Conservation (phyloP, 345 rosid species). For the Gossypium anomalum region DNA sequence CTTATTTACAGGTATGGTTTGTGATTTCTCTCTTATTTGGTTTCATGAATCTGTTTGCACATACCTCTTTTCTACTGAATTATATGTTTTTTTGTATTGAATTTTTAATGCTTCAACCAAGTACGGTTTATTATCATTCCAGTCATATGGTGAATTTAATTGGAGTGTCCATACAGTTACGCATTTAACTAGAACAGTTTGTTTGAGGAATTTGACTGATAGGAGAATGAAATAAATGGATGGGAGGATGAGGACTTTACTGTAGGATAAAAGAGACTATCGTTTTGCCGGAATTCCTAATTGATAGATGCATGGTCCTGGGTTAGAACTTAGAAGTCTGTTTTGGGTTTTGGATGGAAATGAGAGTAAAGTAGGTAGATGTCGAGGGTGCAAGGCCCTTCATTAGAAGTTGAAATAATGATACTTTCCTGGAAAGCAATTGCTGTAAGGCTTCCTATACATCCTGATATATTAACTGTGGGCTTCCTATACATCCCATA, state of each 20-base stretch:
- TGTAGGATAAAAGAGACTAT: not conserved
- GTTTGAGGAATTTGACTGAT: not conserved
- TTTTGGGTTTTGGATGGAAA: too few relatives aligned
- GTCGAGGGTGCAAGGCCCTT: too few relatives aligned
- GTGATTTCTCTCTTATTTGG: conserved; percentile 2
- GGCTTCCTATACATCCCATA: not conserved
- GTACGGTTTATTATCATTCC: not conserved
- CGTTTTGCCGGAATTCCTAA: not conserved
- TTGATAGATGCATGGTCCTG: not conserved
- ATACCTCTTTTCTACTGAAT: not conserved
- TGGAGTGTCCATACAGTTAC: not conserved
- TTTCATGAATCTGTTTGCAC: not conserved
- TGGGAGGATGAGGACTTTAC: too few relatives aligned
- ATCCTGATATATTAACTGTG: not conserved
- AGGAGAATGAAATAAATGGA: not conserved
- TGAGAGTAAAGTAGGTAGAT: too few relatives aligned
- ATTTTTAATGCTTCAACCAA: not conserved
- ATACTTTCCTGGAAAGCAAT: not conserved
- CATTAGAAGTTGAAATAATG: not conserved
- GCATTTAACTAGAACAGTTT: not conserved
- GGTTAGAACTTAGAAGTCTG: too few relatives aligned
- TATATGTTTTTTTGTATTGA: not conserved
- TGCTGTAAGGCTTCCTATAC: not conserved
- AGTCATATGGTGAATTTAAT: not conserved
- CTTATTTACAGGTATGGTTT: conserved; percentile 61